Evolutionary conservation across 2,329 filamentous ascomycete species (phyloP).

Genomic region (Coleophoma cylindrospora): DNA sequence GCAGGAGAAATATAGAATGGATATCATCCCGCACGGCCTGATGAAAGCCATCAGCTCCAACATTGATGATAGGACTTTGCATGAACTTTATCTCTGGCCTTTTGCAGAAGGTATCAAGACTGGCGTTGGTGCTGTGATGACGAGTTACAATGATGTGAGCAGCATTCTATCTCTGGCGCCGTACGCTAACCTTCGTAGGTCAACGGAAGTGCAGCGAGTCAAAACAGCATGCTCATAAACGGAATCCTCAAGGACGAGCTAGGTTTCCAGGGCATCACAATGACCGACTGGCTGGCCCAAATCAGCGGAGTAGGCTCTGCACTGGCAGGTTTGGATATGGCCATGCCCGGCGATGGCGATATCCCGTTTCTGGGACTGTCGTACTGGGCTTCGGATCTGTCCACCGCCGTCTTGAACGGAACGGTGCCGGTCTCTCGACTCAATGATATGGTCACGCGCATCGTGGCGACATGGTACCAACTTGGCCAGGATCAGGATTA

Average conservation of each 20-base stretch:
- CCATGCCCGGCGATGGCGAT: constrained; percentile 58
- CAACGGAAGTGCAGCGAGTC: constrained; percentile 49
- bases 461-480: constrained; percentile 55
- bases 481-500: constrained; percentile 54
- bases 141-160: constrained; percentile 54
- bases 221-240: constrained; percentile 56
- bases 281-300: constrained; percentile 36
- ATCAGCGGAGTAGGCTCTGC: constrained; percentile 54
- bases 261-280: constrained; percentile 56
- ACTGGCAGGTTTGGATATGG: constrained; percentile 62
- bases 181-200: not conserved
- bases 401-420: constrained; percentile 49
- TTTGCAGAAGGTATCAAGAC: constrained; percentile 56
- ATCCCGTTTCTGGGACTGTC: constrained; percentile 46
- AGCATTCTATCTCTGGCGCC: not conserved
- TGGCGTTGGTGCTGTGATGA: constrained; percentile 75
- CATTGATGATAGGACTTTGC: constrained; percentile 54
- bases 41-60: constrained; percentile 35
- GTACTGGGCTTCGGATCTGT: constrained; percentile 49
- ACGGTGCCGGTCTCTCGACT: constrained; percentile 49
- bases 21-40: constrained; percentile 24
- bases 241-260: constrained; percentile 69
- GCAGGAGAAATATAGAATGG: constrained; percentile 26
- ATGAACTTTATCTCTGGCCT: constrained; percentile 57
- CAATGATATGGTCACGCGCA: constrained; percentile 51